Conservation (phyloP, 495 filamentous ascomycete species). For the Aspergillus saccharolyticus region DNA sequence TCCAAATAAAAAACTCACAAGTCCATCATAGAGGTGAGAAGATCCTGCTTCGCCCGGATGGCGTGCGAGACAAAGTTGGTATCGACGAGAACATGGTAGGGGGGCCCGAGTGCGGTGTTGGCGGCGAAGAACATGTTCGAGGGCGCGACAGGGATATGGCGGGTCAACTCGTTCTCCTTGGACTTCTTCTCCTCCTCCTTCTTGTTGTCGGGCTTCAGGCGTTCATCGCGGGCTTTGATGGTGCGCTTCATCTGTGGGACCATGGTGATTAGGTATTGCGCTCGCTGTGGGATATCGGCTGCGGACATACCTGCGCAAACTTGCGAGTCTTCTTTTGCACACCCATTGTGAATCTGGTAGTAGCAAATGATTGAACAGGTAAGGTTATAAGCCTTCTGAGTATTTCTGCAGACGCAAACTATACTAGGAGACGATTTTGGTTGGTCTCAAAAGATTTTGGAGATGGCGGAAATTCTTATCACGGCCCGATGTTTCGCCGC, state of each 20-base stretch:
- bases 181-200: constrained; percentile 49
- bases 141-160: constrained; percentile 62
- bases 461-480: constrained; percentile 5
- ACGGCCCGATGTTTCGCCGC: constrained; percentile 3
- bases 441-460: constrained; percentile 1
- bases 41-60: constrained; percentile 81
- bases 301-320: constrained; percentile 43
- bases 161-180: constrained; percentile 31
- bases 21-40: constrained; percentile 86
- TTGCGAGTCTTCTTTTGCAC: constrained; percentile 61
- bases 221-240: constrained; percentile 57
- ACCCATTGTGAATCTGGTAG: constrained; percentile 45
- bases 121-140: constrained; percentile 91
- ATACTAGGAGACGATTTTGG: no score
- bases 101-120: constrained; percentile 84
- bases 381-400: no score
- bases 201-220: constrained; percentile 37
- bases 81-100: constrained; percentile 77
- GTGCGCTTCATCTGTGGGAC: constrained; percentile 51
- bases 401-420: not conserved
- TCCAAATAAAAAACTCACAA: constrained; percentile 41
- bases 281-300: not conserved
- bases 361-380: not conserved
- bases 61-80: constrained; percentile 94
- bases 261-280: not conserved